Conservation (phyloP, 2,329 filamentous ascomycete genomes). For the Helotiales sp. region DNA sequence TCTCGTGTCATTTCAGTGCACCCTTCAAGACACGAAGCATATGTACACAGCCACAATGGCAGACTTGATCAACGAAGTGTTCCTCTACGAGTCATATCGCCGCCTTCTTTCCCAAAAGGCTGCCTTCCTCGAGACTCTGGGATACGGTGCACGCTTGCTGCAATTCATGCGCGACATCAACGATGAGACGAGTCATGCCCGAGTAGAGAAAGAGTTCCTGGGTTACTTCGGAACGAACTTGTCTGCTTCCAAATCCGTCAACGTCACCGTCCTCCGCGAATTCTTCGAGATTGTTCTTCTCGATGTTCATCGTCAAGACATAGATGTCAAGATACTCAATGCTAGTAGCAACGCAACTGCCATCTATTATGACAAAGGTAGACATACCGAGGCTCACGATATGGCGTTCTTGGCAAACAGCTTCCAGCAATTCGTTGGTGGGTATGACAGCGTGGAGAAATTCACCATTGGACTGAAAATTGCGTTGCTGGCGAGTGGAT, state of each 20-base stretch:
- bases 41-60: conserved; percentile 49
- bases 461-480: conserved; percentile 53
- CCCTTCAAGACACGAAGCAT: conserved; percentile 45
- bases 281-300: conserved; percentile 25
- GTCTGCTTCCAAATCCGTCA: conserved; percentile 41
- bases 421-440: conserved; percentile 49
- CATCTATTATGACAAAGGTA: conserved; percentile 46
- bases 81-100: conserved; percentile 49
- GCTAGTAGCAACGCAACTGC: conserved; percentile 43
- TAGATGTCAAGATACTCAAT: conserved; percentile 47
- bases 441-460: conserved; percentile 48
- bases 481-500: conserved; percentile 51
- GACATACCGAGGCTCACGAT: conserved; percentile 49
- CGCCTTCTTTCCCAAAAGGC: conserved; percentile 47
- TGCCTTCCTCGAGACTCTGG: conserved; percentile 47
- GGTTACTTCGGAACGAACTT: conserved; percentile 44
- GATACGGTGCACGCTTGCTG: conserved; percentile 35
- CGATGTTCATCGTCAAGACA: conserved; percentile 40
- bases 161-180: conserved; percentile 45
- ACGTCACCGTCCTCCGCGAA: conserved; percentile 37
- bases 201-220: conserved; percentile 43
- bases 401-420: conserved; percentile 50
- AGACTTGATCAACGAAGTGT: conserved; percentile 49
- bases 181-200: conserved; percentile 46
- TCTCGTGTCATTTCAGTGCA: conserved; percentile 51